Percentiles rank a stretch among this genome's conserved stretches.
Conservation (phyloP, 345 rosid genomes). For the Clausena lansium region DNA sequence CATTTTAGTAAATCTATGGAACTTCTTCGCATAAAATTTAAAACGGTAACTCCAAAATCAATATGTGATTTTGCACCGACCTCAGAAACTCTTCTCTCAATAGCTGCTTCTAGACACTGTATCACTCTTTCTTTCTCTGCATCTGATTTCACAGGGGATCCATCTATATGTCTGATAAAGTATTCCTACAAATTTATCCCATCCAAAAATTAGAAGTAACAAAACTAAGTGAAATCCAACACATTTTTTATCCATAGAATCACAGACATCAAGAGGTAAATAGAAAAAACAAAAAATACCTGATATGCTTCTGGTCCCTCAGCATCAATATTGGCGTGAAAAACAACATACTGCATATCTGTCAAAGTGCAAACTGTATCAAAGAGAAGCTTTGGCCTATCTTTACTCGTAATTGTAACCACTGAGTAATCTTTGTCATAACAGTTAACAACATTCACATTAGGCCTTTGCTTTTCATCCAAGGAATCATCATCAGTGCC, state of each 20-base stretch:
- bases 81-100: conserved; percentile 91
- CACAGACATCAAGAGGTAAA: neutral
- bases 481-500: conserved; percentile 39
- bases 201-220: neutral
- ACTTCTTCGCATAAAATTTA: neutral
- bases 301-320: conserved; percentile 76
- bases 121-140: conserved; percentile 78
- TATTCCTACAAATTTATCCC: conserved; percentile 54
- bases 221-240: neutral
- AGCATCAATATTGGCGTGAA: conserved; percentile 78
- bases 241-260: neutral
- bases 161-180: conserved; percentile 82
- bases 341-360: conserved; percentile 93
- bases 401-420: conserved; percentile 78
- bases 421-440: conserved; percentile 80
- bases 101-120: conserved; percentile 93
- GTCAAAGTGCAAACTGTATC: conserved; percentile 89
- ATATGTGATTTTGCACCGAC: conserved; percentile 26
- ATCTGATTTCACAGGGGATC: conserved; percentile 83
- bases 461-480: conserved; percentile 64
- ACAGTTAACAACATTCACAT: conserved; percentile 78
- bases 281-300: conserved; percentile 27
- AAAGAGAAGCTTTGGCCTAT: conserved; percentile 88
- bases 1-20: neutral
- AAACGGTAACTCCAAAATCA: neutral